Evolutionary conservation across 1,284 basidiomycete species (phyloP).

Genomic region (Ganoderma sinense): DNA sequence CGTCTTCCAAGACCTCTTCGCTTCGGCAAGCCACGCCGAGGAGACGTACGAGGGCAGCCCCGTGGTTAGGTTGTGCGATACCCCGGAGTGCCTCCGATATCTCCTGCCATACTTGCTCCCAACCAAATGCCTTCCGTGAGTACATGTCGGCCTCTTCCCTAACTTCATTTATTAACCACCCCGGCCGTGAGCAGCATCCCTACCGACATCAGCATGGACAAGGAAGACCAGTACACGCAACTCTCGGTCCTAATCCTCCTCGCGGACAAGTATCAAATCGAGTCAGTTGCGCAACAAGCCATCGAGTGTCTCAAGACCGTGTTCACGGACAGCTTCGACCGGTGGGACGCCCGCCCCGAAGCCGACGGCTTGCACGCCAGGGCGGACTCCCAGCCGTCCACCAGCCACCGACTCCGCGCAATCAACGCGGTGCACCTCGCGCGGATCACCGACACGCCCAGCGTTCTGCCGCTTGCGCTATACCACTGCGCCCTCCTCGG

Average conservation of each 20-base stretch:
- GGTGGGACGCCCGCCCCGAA: neutral
- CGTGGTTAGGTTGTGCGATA: neutral
- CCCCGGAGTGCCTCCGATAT: neutral
- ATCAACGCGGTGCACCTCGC: constrained; percentile 12
- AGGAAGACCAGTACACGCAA: neutral
- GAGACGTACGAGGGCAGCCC: neutral
- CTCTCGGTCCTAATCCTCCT: neutral
- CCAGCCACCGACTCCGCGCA: neutral
- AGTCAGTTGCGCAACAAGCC: neutral
- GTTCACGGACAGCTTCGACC: neutral
- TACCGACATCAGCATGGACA: neutral
- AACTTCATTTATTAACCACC: neutral
- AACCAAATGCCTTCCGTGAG: neutral
- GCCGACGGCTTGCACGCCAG: neutral
- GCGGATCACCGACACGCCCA: constrained; percentile 3
- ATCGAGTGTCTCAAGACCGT: neutral
- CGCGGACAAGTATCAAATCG: neutral
- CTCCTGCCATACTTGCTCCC: neutral
- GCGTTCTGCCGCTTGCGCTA: constrained; percentile 11
- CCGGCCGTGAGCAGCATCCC: neutral
- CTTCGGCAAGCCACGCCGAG: neutral
- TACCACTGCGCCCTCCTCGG: constrained; percentile 10
- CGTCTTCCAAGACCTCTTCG: neutral
- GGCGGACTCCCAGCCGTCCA: neutral
- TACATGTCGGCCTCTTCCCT: neutral